Evolutionary conservation across 257 asterid genomes (phyloP).

Genomic region (Salvia splendens): DNA sequence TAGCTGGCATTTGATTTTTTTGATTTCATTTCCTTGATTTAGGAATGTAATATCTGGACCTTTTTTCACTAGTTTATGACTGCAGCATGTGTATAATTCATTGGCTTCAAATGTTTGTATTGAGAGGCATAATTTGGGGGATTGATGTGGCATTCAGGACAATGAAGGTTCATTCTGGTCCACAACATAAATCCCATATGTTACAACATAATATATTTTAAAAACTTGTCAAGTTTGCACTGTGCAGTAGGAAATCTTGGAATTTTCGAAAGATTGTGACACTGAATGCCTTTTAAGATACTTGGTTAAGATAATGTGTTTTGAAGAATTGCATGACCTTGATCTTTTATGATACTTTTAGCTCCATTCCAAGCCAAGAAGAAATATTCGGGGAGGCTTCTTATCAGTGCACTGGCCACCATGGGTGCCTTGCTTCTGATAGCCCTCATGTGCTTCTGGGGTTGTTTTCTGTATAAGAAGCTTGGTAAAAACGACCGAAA

Average conservation of each 20-base stretch:
- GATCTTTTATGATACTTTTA: slow-evolving; percentile 35
- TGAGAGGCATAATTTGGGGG: neutral
- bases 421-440: slow-evolving; percentile 90
- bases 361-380: slow-evolving; percentile 58
- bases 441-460: slow-evolving; percentile 97
- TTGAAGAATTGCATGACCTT: slow-evolving; percentile 26
- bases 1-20: neutral
- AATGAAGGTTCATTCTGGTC: neutral
- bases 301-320: slow-evolving; percentile 1
- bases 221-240: neutral
- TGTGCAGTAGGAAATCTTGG: slow-evolving; percentile 8
- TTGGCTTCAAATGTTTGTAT: neutral
- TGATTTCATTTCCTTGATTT: neutral
- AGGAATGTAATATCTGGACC: neutral
- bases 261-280: neutral
- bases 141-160: neutral
- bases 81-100: neutral
- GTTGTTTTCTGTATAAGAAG: slow-evolving; percentile 83
- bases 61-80: neutral
- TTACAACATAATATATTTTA: neutral
- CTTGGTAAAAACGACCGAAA: slow-evolving; percentile 70
- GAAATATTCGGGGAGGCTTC: slow-evolving; percentile 66
- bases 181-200: neutral
- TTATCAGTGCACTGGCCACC: slow-evolving; percentile 83
- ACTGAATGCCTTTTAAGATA: slow-evolving; percentile 10